phyloP scores from a whole-genome alignment of 495 filamentous ascomycete genomes.

The Aspergillus incahuasiensis region DNA sequence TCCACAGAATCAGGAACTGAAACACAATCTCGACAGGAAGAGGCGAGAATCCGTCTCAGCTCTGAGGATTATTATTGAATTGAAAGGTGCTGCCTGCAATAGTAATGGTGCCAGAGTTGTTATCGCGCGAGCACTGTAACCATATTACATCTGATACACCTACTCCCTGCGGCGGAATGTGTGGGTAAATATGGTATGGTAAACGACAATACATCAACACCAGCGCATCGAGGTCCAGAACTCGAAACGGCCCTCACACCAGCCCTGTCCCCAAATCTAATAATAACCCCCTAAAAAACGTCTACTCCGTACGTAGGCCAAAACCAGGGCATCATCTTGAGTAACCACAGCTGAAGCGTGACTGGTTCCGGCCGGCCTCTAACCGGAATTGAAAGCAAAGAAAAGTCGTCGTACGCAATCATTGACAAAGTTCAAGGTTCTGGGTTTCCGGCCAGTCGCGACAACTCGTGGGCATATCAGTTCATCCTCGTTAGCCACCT shows the following conservation, averaged over 20 bases:
- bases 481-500: slow-evolving; percentile 10
- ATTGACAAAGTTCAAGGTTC: not conserved
- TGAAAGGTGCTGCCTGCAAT: not conserved
- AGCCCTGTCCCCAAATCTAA: slow-evolving; percentile 10
- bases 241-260: slow-evolving; percentile 22
- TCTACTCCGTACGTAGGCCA: not conserved
- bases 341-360: slow-evolving; percentile 1
- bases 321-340: slow-evolving; percentile 3
- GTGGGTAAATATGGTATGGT: not conserved
- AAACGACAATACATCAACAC: not conserved
- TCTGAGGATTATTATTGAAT: not conserved
- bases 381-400: not conserved
- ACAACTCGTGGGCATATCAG: slow-evolving; percentile 9
- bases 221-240: slow-evolving; percentile 10
- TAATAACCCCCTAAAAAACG: slow-evolving; percentile 5
- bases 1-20: slow-evolving; percentile 1
- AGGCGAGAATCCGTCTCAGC: not conserved
- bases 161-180: not conserved
- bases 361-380: not conserved
- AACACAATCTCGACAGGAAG: slow-evolving; percentile 1
- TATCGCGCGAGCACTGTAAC: too few relatives aligned
- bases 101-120: too few relatives aligned
- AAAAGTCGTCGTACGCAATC: slow-evolving; percentile 6
- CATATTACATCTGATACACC: not conserved
- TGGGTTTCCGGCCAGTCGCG: not conserved